phyloP scores from a whole-genome alignment of 2,329 filamentous ascomycete species.

The Clarireedia homoeocarpa region DNA sequence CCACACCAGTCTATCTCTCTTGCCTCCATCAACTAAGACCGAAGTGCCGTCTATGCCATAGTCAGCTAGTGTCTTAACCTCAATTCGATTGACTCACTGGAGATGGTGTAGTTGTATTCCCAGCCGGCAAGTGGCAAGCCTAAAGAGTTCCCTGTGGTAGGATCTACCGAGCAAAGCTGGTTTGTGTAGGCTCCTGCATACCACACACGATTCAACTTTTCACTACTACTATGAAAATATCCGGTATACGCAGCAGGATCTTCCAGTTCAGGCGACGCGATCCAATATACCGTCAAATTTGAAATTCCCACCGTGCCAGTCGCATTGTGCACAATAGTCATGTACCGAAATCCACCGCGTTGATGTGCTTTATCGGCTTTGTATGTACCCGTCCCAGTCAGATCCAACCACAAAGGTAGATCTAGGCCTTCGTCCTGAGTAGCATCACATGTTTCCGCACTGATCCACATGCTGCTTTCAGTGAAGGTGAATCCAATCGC shows the following conservation, averaged over 20 bases:
- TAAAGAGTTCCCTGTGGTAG: slow-evolving; percentile 25
- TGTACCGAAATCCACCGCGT: slow-evolving; percentile 45
- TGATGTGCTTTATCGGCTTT: slow-evolving; percentile 34
- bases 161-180: slow-evolving; percentile 15
- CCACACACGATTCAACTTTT: slow-evolving; percentile 46
- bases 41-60: slow-evolving; percentile 18
- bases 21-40: slow-evolving; percentile 43
- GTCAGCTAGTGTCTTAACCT: slow-evolving; percentile 24
- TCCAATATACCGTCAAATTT: slow-evolving; percentile 29
- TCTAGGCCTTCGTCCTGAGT: slow-evolving; percentile 40
- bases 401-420: slow-evolving; percentile 40
- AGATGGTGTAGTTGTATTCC: slow-evolving; percentile 4
- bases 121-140: slow-evolving; percentile 2
- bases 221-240: slow-evolving; percentile 43
- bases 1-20: slow-evolving; percentile 53
- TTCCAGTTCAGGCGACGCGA: slow-evolving; percentile 31
- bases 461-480: slow-evolving; percentile 40
- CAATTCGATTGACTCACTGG: neutral
- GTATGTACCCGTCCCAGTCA: slow-evolving; percentile 32
- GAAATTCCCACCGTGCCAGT: slow-evolving; percentile 21
- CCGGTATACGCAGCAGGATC: slow-evolving; percentile 40
- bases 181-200: slow-evolving; percentile 39
- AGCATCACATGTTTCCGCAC: slow-evolving; percentile 36
- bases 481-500: slow-evolving; percentile 35
- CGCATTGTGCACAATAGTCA: slow-evolving; percentile 36